Evolutionary conservation across 2,329 filamentous ascomycete genomes (phyloP).

Genomic region (Daldinia sp.): DNA sequence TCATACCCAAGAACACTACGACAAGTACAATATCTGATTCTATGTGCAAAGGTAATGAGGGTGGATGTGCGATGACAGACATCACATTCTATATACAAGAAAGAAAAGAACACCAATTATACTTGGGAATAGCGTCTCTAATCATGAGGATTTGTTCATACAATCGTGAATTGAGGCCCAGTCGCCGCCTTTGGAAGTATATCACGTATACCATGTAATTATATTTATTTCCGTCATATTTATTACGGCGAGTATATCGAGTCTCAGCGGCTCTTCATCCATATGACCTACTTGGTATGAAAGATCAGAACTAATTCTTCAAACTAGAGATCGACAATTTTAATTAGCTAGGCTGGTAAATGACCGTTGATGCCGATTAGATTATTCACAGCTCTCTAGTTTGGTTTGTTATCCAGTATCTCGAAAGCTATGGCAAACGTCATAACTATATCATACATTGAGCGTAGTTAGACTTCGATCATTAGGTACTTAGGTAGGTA

Average conservation of each 20-base stretch:
- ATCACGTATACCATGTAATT: too few species aligned
- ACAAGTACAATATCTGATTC: not conserved
- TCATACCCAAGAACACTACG: not conserved
- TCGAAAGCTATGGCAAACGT: not conserved
- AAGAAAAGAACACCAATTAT: too few species aligned
- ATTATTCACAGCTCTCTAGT: not conserved
- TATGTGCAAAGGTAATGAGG: not conserved
- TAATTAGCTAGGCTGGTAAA: not conserved
- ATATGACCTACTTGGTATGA: too few species aligned
- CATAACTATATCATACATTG: conserved; percentile 4
- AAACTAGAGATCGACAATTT: not conserved
- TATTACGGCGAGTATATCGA: too few species aligned
- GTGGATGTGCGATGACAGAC: not conserved
- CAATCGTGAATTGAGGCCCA: too few species aligned
- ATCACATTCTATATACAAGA: too few species aligned
- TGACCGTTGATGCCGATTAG: not conserved
- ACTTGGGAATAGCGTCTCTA: too few species aligned
- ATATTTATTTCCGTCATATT: too few species aligned
- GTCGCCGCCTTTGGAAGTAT: too few species aligned
- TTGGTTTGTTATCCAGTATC: not conserved
- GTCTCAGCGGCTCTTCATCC: too few species aligned
- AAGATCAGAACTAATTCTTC: too few species aligned
- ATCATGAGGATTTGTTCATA: too few species aligned
- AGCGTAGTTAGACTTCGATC: not conserved
- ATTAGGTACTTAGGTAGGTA: not conserved